Conservation (phyloP, 805 yeast genomes). For the Geotrichum ghanense region DNA sequence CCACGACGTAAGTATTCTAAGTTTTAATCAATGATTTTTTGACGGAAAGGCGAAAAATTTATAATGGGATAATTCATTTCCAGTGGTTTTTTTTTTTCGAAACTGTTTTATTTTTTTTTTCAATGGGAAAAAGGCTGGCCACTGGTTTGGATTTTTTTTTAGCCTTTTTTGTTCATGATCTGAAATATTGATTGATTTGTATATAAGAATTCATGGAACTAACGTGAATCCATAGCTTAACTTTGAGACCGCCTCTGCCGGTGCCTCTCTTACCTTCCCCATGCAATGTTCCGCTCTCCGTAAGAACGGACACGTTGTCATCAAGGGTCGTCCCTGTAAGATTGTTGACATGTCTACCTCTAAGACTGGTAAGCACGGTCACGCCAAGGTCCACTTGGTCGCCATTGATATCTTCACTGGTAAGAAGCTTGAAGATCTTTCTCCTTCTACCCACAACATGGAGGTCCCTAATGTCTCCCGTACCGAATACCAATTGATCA, state of each 20-base stretch:
- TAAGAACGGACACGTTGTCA: slow-evolving; percentile 98
- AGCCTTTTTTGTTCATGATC: too few relatives aligned
- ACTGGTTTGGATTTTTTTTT: too few relatives aligned
- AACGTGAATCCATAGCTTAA: slow-evolving; percentile 45
- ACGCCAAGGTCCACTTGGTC: slow-evolving; percentile 99
- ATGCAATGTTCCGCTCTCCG: slow-evolving; percentile 99
- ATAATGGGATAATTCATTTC: too few relatives aligned
- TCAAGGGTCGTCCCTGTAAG: slow-evolving; percentile 99
- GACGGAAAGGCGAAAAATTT: background rate
- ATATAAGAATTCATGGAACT: too few relatives aligned
- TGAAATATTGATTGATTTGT: too few relatives aligned
- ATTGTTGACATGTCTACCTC: slow-evolving; percentile 99
- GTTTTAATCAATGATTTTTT: background rate
- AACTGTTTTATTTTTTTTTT: too few relatives aligned
- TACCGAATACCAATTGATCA: slow-evolving; percentile 90
- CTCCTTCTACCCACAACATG: slow-evolving; percentile 99
- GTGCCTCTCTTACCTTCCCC: slow-evolving; percentile 98
- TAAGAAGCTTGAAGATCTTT: slow-evolving; percentile 98
- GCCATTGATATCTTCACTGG: slow-evolving; percentile 98
- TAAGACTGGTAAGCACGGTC: slow-evolving; percentile 99
- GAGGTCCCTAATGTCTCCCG: slow-evolving; percentile 97
- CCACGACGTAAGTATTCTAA: slow-evolving; percentile 18
- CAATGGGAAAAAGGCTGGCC: too few relatives aligned
- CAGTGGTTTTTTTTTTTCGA: too few relatives aligned
- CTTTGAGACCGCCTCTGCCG: slow-evolving; percentile 97